Conservation (phyloP, 2,329 filamentous ascomycete species). For the Pyrenophora graminea region DNA sequence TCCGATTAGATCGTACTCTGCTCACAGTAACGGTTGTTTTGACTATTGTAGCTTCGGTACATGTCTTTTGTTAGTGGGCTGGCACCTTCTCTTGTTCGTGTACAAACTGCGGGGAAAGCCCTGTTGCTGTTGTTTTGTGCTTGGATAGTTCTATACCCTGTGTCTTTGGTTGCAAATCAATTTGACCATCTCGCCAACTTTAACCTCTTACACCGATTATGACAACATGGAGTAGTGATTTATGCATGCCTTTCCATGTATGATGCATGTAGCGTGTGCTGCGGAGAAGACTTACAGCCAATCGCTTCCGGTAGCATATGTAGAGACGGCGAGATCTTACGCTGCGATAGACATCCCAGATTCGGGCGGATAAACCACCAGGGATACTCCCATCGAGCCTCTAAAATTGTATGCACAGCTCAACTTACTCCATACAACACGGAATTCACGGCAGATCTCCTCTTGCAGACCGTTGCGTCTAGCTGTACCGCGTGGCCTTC, state of each 20-base stretch:
- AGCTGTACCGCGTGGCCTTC: conserved; percentile 16
- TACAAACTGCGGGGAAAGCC: background rate
- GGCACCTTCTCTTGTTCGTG: background rate
- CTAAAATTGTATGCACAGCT: conserved; percentile 1
- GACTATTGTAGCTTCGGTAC: background rate
- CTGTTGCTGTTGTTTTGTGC: conserved; percentile 3
- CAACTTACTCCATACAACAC: conserved; percentile 20
- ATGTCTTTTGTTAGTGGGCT: background rate
- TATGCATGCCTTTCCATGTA: too few relatives aligned
- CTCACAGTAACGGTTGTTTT: conserved; percentile 15
- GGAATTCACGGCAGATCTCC: conserved; percentile 30
- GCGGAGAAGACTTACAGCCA: background rate
- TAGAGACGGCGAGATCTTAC: background rate
- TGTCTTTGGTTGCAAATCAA: background rate
- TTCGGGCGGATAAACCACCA: conserved; percentile 4
- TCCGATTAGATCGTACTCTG: conserved; percentile 7
- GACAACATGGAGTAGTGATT: background rate
- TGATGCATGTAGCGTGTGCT: background rate
- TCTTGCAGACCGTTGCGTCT: conserved; percentile 17
- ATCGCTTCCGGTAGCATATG: too few relatives aligned
- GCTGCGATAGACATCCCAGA: conserved; percentile 6
- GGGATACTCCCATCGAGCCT: conserved; percentile 6
- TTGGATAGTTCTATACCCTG: conserved; percentile 19
- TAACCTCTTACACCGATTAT: background rate
- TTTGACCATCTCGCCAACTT: background rate